Percentiles rank a stretch among this genome's conserved stretches.
phyloP scores from a whole-genome alignment of 352 stramenopile genomes.

The Phytophthora capsici region DNA sequence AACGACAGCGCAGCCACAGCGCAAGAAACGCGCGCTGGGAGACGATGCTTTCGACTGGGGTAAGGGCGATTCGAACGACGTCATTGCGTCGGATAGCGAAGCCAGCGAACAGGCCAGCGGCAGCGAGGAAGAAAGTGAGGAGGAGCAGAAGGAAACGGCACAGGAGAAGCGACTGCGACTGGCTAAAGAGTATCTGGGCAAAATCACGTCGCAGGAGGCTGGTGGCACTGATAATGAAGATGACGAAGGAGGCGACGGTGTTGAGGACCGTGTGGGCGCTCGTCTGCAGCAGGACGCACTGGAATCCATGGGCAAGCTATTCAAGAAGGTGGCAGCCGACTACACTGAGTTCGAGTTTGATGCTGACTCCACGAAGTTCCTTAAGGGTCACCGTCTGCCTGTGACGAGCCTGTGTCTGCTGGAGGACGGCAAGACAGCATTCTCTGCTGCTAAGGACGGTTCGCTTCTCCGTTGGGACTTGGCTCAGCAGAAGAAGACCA shows the following conservation, averaged over 20 bases:
- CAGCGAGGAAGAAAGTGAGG: conserved; percentile 43
- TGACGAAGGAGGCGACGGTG: conserved; percentile 46
- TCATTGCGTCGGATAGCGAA: conserved; percentile 81
- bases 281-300: conserved; percentile 86
- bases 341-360: conserved; percentile 89
- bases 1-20: conserved; percentile 42
- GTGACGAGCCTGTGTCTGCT: conserved; percentile 91
- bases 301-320: conserved; percentile 88
- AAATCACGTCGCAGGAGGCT: conserved; percentile 79
- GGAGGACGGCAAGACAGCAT: conserved; percentile 90
- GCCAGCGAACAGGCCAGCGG: conserved; percentile 42
- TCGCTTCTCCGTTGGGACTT: conserved; percentile 91
- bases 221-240: conserved; percentile 38
- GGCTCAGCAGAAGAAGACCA: conserved; percentile 79
- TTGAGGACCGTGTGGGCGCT: conserved; percentile 78
- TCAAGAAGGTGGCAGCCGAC: conserved; percentile 82
- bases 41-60: conserved; percentile 86
- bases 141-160: conserved; percentile 79
- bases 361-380: conserved; percentile 74
- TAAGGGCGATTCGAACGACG: conserved; percentile 49
- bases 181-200: conserved; percentile 89
- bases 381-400: conserved; percentile 78
- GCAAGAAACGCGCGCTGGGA: conserved; percentile 73
- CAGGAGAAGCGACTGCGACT: conserved; percentile 91
- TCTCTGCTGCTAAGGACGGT: conserved; percentile 94